Evolutionary conservation across 2,329 filamentous ascomycete species (phyloP).

Genomic region (Cucurbitaria berberidis): DNA sequence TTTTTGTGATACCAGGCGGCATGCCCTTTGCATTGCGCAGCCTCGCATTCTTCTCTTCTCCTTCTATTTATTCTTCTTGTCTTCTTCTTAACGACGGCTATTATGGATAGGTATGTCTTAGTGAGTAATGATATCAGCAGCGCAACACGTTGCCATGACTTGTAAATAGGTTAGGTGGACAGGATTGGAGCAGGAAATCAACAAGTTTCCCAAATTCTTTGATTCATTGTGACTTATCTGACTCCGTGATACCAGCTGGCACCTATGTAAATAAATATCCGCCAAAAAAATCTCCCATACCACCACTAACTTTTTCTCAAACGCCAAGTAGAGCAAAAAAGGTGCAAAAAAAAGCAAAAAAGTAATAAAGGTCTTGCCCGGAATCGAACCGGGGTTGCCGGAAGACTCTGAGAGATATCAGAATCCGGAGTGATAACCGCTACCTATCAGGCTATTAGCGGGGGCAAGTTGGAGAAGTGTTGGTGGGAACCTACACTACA

Average conservation of each 20-base stretch:
- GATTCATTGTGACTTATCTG: too few relatives aligned
- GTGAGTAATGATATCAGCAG: slow-evolving; percentile 3
- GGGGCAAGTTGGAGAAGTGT: slow-evolving; percentile 2
- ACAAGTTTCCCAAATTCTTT: too few relatives aligned
- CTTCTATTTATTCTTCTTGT: slow-evolving; percentile 6
- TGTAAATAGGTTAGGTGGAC: not conserved
- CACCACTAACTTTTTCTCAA: too few relatives aligned
- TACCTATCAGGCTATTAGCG: slow-evolving; percentile 18
- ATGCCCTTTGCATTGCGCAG: slow-evolving; percentile 34
- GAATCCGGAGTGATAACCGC: slow-evolving; percentile 39
- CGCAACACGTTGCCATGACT: not conserved
- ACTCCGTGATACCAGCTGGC: too few relatives aligned
- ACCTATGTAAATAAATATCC: too few relatives aligned
- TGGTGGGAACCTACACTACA: slow-evolving; percentile 18
- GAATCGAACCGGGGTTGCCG: slow-evolving; percentile 35
- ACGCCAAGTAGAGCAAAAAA: too few relatives aligned
- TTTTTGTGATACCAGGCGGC: slow-evolving; percentile 43
- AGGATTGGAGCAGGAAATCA: not conserved
- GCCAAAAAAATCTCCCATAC: too few relatives aligned
- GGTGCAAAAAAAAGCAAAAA: slow-evolving; percentile 3
- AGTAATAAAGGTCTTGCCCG: slow-evolving; percentile 24
- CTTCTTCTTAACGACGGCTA: too few relatives aligned
- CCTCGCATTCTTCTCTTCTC: slow-evolving; percentile 20
- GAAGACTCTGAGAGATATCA: slow-evolving; percentile 24
- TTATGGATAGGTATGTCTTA: slow-evolving; percentile 1